Conservation (phyloP, 2,329 filamentous ascomycete species). For the Ascochyta lentis region DNA sequence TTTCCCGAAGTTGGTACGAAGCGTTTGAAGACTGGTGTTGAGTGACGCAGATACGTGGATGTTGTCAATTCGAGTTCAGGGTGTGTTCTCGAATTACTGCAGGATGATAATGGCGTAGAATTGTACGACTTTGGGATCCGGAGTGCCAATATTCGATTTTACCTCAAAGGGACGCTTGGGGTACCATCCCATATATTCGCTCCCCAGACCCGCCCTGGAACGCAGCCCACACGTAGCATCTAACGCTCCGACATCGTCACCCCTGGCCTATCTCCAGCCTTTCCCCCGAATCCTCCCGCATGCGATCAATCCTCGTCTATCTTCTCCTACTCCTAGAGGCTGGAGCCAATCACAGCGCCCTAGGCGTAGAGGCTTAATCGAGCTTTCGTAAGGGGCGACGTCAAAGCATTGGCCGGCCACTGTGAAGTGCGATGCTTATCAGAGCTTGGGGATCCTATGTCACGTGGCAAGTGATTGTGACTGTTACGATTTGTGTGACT, state of each 20-base stretch:
- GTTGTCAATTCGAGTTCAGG: background rate
- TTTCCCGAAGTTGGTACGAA: background rate
- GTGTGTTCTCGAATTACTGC: background rate
- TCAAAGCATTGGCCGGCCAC: conserved; percentile 13
- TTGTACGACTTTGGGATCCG: background rate
- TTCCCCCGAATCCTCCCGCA: conserved; percentile 14
- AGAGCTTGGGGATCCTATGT: conserved; percentile 6
- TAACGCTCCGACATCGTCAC: conserved; percentile 17
- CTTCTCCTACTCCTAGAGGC: conserved; percentile 9
- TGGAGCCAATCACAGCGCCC: conserved; percentile 17
- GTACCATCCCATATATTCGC: conserved; percentile 10
- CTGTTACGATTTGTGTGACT: conserved; percentile 15
- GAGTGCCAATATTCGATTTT: conserved; percentile 1
- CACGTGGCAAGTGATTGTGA: conserved; percentile 12
- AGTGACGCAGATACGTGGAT: background rate
- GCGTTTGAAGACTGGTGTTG: background rate
- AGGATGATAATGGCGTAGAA: background rate
- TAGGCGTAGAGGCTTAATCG: conserved; percentile 10
- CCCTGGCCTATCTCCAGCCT: conserved; percentile 13
- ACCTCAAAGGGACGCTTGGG: conserved; percentile 10
- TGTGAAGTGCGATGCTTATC: conserved; percentile 15
- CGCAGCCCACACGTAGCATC: conserved; percentile 8
- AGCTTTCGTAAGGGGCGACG: conserved; percentile 16
- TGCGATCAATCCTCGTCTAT: conserved; percentile 9
- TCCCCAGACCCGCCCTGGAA: conserved; percentile 2